Conservation (phyloP, 371 early-diverging fungal species). For the Batkoa obscura region DNA sequence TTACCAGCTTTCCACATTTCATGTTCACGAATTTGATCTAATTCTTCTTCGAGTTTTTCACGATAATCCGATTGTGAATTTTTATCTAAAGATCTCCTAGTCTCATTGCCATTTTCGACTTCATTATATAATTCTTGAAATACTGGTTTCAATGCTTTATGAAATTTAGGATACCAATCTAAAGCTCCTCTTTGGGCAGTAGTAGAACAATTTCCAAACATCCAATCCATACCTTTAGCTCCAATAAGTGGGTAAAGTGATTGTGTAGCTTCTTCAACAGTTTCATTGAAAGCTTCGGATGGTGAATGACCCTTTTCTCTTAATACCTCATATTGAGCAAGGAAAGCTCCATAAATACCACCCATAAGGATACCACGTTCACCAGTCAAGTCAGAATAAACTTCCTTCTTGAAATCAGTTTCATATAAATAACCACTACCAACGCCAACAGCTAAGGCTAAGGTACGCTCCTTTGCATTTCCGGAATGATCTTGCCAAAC, state of each 20-base stretch:
- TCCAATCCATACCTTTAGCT: slow-evolving; percentile 95
- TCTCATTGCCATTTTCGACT: slow-evolving; percentile 79
- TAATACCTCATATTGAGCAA: slow-evolving; percentile 92
- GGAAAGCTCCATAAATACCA: slow-evolving; percentile 91
- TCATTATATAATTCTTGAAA: slow-evolving; percentile 77
- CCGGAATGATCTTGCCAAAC: slow-evolving; percentile 87
- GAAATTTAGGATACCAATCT: slow-evolving; percentile 93
- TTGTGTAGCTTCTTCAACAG: slow-evolving; percentile 97
- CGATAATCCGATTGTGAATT: slow-evolving; percentile 85
- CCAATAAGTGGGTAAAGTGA: slow-evolving; percentile 92
- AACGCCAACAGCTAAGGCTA: slow-evolving; percentile 85
- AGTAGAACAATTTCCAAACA: slow-evolving; percentile 89
- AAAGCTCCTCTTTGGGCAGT: slow-evolving; percentile 91
- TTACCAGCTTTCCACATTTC: slow-evolving; percentile 78
- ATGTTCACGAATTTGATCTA: slow-evolving; percentile 55
- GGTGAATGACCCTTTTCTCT: slow-evolving; percentile 89
- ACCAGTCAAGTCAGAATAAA: slow-evolving; percentile 89
- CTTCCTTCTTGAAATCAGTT: slow-evolving; percentile 92
- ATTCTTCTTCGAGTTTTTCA: slow-evolving; percentile 73
- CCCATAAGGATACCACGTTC: slow-evolving; percentile 98
- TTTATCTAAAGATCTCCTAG: slow-evolving; percentile 68
- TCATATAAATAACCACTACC: slow-evolving; percentile 95
- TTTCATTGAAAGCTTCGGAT: slow-evolving; percentile 97
- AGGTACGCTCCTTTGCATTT: slow-evolving; percentile 78
- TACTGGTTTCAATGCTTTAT: slow-evolving; percentile 82